Percentiles rank a stretch among this genome's conserved stretches.
Conservation (phyloP, 2,329 filamentous ascomycete genomes). For the Aphanoascus verrucosus region DNA sequence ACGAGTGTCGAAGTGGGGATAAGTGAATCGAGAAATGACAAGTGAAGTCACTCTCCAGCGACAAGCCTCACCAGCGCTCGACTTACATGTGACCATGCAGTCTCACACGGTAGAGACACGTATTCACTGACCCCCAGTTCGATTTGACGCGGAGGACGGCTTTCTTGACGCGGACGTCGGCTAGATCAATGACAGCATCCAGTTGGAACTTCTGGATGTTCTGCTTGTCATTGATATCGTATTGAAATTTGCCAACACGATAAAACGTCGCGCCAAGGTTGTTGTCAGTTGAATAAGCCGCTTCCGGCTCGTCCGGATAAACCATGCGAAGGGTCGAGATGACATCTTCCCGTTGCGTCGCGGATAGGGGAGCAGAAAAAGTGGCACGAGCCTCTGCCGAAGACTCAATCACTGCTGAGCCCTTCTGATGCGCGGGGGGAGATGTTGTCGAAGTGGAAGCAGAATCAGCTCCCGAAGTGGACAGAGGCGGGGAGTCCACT, state of each 20-base stretch:
- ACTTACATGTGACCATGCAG: conserved; percentile 31
- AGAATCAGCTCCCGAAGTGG: not conserved
- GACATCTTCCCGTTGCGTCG: conserved; percentile 24
- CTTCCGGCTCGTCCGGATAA: conserved; percentile 24
- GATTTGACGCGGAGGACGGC: conserved; percentile 34
- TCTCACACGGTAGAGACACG: conserved; percentile 39
- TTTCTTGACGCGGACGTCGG: conserved; percentile 28
- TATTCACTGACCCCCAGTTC: conserved; percentile 36
- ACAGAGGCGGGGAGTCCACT: too few species aligned
- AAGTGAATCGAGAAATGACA: too few species aligned
- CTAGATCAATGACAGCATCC: conserved; percentile 30
- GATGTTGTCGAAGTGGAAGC: not conserved
- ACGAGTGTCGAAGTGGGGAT: too few species aligned
- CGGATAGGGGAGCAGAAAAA: conserved; percentile 4
- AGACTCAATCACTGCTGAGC: not conserved
- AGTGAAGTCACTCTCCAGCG: not conserved
- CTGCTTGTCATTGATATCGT: conserved; percentile 27
- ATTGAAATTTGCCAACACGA: conserved; percentile 32
- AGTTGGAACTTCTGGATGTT: conserved; percentile 33
- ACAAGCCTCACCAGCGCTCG: not conserved
- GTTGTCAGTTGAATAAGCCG: conserved; percentile 29
- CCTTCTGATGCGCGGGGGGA: not conserved
- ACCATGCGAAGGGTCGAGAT: conserved; percentile 24
- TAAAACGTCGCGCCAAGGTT: conserved; percentile 30
- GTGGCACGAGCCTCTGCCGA: conserved; percentile 1